Evolutionary conservation across 306 rosid species (phyloP), one percentile per base, ranked within the genome.

Genomic region (Castanospermum australe): DNA sequence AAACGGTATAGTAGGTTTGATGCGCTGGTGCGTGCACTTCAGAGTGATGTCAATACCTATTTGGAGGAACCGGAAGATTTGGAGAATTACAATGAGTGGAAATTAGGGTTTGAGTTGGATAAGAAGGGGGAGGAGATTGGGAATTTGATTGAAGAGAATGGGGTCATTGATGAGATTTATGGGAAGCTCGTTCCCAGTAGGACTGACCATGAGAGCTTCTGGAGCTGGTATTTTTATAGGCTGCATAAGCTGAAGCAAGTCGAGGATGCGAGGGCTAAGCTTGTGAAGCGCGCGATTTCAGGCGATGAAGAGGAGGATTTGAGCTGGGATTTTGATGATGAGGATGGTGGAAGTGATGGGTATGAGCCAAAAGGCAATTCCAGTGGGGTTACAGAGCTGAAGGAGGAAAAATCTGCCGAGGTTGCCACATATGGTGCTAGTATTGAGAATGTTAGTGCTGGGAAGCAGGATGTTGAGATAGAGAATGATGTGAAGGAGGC

Each of bases 261-360:
- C 0, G 99, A 95, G 87, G 93, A 91, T 55, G 93, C 96, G 0
- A 90, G 99, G 79, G 89, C 88, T 22, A 90, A 86, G 89, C 90
- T 95, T 2, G 99, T 95, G 73, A 90, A 89, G 72, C 89, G 93
- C 0, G 97, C 96, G 0, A 90, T 93, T 52, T 89, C 93, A 0
- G 90, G 86, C 3, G 84, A 86, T 33, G 94, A 88, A 45, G 98
- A 93, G 13, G 99, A 93, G 87, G 97, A 95, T 82, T 86, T 95
- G 89, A 91, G 92, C 79, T 95, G 98, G 99, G 99, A 95, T 87
- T 84, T 90, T 6, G 98, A 91, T 32, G 99, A 92, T 13, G 96
- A 89, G 0, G 91, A 78, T 0, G 82, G 71, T 2, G 86, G n/a
- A n/a, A n/a, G 67, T 17, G 72, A 28, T 42, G 85, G 79, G 33